Conservation (phyloP, 139 green algal species). For the Astrephomene gubernaculifera region DNA sequence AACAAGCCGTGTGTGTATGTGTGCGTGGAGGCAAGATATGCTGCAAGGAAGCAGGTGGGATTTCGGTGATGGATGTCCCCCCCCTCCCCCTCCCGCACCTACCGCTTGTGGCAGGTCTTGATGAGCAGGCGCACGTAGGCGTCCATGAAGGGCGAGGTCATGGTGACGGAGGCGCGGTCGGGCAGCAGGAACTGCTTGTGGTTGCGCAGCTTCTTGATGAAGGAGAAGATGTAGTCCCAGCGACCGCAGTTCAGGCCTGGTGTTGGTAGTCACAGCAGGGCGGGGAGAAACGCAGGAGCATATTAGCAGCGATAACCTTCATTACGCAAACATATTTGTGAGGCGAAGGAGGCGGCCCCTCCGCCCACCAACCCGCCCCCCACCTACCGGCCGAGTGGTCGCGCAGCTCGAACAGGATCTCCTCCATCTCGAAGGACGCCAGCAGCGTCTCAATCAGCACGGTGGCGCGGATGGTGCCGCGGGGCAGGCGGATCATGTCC, state of each 20-base stretch:
- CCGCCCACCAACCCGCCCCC: no score
- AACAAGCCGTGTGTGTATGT: no score
- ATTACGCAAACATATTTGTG: no score
- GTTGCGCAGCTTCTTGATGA: constrained; percentile 90
- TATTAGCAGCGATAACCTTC: no score
- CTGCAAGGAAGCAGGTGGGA: no score
- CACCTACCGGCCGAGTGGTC: constrained; percentile 79
- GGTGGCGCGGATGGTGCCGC: constrained; percentile 86
- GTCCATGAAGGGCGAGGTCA: constrained; percentile 88
- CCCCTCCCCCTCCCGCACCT: no score
- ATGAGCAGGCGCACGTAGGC: constrained; percentile 90
- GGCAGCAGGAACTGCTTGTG: constrained; percentile 84
- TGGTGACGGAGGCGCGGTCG: constrained; percentile 80
- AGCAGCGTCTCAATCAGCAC: constrained; percentile 92
- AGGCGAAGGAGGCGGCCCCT: no score
- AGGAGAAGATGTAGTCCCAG: constrained; percentile 94
- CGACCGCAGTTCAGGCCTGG: constrained; percentile 90
- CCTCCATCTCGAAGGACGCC: constrained; percentile 94
- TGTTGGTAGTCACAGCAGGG: no score
- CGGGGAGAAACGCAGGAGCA: no score
- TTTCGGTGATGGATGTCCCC: no score
- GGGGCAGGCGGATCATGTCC: constrained; percentile 73
- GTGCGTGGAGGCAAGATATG: no score
- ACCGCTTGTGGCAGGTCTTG: constrained; percentile 87
- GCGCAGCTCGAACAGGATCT: constrained; percentile 92